Conservation (phyloP, 108 stramenopile genomes). For the Fistulifera pelliculosa region DNA sequence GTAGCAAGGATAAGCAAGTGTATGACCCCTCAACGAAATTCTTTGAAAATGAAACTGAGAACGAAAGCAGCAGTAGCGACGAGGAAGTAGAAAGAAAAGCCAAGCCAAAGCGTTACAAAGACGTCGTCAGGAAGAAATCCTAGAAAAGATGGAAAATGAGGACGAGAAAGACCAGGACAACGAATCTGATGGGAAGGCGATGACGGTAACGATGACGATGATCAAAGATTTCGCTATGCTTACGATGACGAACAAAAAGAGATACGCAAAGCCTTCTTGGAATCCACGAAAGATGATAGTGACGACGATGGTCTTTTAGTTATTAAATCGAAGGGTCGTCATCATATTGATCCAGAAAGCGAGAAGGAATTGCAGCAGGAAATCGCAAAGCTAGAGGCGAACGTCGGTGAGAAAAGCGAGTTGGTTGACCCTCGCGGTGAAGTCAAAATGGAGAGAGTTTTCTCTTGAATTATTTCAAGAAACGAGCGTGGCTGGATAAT, state of each 20-base stretch:
- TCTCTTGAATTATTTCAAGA: conserved; percentile 71
- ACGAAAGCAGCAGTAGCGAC: conserved; percentile 15
- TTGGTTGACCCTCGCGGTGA: conserved; percentile 83
- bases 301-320: conserved; percentile 45
- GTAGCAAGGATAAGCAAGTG: conserved; percentile 60
- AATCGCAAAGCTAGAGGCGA: conserved; percentile 40
- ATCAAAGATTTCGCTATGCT: conserved; percentile 37
- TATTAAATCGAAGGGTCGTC: conserved; percentile 23
- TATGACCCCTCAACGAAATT: conserved; percentile 63
- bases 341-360: conserved; percentile 2
- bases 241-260: conserved; percentile 90
- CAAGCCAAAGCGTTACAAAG: conserved; percentile 79
- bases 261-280: conserved; percentile 75
- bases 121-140: conserved; percentile 93
- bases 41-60: conserved; percentile 41
- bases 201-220: background rate
- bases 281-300: conserved; percentile 18
- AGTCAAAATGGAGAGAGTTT: conserved; percentile 84
- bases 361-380: conserved; percentile 22
- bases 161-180: conserved; percentile 19
- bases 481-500: conserved; percentile 70
- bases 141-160: conserved; percentile 68
- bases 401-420: conserved; percentile 5
- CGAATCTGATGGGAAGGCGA: conserved; percentile 3
- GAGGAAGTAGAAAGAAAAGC: conserved; percentile 18